Evolutionary conservation across 352 stramenopile species (phyloP).

Genomic region (Globisporangium canariense): DNA sequence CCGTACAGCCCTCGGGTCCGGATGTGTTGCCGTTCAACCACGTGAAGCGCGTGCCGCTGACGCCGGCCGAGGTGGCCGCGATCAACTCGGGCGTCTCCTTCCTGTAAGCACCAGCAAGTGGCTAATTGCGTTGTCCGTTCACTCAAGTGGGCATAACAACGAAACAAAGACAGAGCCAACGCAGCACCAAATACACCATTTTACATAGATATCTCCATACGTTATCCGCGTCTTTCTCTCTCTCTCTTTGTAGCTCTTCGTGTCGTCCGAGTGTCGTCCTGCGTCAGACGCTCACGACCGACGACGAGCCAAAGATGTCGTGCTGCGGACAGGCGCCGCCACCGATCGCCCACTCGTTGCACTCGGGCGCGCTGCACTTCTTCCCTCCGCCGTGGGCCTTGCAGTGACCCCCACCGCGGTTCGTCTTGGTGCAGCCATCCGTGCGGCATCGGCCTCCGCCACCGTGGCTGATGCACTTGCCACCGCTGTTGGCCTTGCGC

Average conservation of each 20-base stretch:
- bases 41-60: conserved; percentile 64
- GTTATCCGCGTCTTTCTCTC: not conserved
- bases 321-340: conserved; percentile 67
- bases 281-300: conserved; percentile 54
- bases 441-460: conserved; percentile 67
- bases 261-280: conserved; percentile 3
- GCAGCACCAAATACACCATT: conserved; percentile 16
- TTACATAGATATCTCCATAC: conserved; percentile 20
- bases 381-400: conserved; percentile 79
- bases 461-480: conserved; percentile 79
- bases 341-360: conserved; percentile 71
- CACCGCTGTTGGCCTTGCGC: conserved; percentile 72
- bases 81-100: conserved; percentile 83
- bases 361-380: conserved; percentile 56
- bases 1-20: conserved; percentile 52
- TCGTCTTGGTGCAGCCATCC: conserved; percentile 67
- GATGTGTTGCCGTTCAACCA: conserved; percentile 64
- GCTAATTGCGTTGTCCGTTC: not conserved
- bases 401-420: conserved; percentile 73
- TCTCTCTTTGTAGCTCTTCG: conserved; percentile 7
- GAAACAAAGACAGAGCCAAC: conserved; percentile 6
- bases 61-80: conserved; percentile 56
- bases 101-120: conserved; percentile 34
- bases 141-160: not conserved
- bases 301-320: conserved; percentile 40